Evolutionary conservation across 1,284 basidiomycete species (phyloP), one percentile per base, ranked within the genome.

Genomic region (Moesziomyces antarcticus): DNA sequence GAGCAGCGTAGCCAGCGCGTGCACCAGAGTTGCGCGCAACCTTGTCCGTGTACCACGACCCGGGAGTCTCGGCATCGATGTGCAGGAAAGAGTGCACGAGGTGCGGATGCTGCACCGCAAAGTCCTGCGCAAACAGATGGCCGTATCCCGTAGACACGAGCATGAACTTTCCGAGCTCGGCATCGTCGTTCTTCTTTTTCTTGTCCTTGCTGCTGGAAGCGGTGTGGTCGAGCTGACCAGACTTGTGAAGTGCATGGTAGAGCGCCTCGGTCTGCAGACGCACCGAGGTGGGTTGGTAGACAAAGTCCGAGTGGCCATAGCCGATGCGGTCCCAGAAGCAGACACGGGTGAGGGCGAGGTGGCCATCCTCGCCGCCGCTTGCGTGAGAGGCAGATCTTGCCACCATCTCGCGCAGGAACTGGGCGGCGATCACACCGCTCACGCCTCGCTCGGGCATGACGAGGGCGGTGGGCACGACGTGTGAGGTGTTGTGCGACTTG

Each of bases 301-400:
- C 70, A 54, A 69, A 75, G 47, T 78, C 76, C 8, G 66, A 65
- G 41, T 71, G 67, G 5, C 73, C 76, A 14, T 73, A 70, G 13
- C 77, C 77, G 46, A 77, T 68, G 24, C 70, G 68, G 21, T 79
- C 77, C 58, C 73, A 77, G 55, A 74, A 77, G 49, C 75, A 77
- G 18, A 75, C 72, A 22, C 65, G 61, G 16, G 52, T 53, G 30
- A 77, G 65, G 20, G 72, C 61, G 3, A 79, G 66, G 30, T 77
- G 77, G 22, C 75, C 75, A 40, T 79, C 75, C 27, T 75, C 72
- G 13, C 53, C 56, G 27, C 44, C 49, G 35, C 54, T 50, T 10
- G 35, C 25, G 7, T 22, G 42, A 5, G 56, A 49, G 14, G 25
- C 33, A 4, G 72, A 56, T 25, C 62, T 43, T 11, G 54, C 50